Base-by-base conservation (phyloP, 805 yeast species). In the Lachancea cidri region DNA sequence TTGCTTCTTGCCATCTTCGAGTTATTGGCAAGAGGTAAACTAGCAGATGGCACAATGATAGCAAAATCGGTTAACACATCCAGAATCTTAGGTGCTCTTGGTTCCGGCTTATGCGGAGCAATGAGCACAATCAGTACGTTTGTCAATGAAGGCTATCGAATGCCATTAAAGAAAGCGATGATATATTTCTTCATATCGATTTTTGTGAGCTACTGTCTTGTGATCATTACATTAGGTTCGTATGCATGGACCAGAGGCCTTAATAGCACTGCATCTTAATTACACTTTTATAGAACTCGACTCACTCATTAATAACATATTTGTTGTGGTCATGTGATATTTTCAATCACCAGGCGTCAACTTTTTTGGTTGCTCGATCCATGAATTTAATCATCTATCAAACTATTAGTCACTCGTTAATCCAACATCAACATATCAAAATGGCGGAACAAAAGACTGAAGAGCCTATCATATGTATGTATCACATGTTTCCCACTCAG, bases 71-170 rank as follows among this genome's bases (percentile, higher is more conserved):
- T 48, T 0, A 45, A 73, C 4, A 55, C 68, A 1, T 77, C 85
- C 46, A 78, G 75, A 30, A 74, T 78, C 3, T 52, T 81, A 1
- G 46, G 50, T 5, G 88, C 83, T 0, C 54, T 83, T 2, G 68
- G 64, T 15, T 75, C 76, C 49, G 94, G 95, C 0, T 79, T 75
- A 44, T 79, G 86, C 54, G 94, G 89, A 1, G 72, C 76, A 2
- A 60, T 83, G 38, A 77, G 86, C 30, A 85, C 96, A 0, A 75
- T 86, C 30, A 81, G 91, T 41, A 83, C 96, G 0, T 83, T 87
- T 50, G 72, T 84, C 6, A 78, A 74, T 32, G 97, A 88, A 58
- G 59, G 86, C 29, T 68, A 60, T 41, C 58, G 62, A 3, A 46
- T 73, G 35, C 61, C 56, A 9, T 50, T 68, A 4, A 29, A 54